A percentile compares a stretch with the other conserved stretches of the same genome.
phyloP scores from a whole-genome alignment of 768 basidiomycete species.

The Calvatia gigantea region DNA sequence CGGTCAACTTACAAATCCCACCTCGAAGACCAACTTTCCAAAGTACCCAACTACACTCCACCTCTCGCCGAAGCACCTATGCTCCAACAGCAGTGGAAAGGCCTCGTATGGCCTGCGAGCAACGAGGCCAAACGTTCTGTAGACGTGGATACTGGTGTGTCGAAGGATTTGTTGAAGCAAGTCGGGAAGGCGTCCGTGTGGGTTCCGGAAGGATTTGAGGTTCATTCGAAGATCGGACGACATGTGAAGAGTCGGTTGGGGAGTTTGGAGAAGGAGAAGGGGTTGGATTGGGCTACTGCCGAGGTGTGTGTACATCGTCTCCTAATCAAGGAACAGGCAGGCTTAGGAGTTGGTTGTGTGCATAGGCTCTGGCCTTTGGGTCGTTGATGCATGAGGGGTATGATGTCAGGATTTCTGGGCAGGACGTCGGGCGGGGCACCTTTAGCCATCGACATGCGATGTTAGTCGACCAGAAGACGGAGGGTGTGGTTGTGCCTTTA shows the following conservation, averaged over 20 bases:
- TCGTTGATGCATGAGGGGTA: constrained; percentile 78
- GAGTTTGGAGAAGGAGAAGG: constrained; percentile 62
- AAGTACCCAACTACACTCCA: constrained; percentile 28
- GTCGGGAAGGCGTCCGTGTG: constrained; percentile 70
- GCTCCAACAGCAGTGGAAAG: constrained; percentile 67
- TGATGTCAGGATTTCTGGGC: constrained; percentile 87
- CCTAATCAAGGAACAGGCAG: background rate
- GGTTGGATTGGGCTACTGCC: constrained; percentile 87
- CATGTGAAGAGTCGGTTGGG: constrained; percentile 78
- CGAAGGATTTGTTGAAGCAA: constrained; percentile 41
- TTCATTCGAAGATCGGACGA: constrained; percentile 74
- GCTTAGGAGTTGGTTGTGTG: background rate
- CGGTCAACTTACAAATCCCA: constrained; percentile 57
- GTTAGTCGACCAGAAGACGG: constrained; percentile 85
- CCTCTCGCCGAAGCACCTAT: constrained; percentile 44
- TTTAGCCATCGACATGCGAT: constrained; percentile 91
- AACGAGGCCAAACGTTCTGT: constrained; percentile 36
- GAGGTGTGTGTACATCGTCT: constrained; percentile 51
- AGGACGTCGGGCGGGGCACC: constrained; percentile 89
- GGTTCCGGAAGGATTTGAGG: constrained; percentile 59
- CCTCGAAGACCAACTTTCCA: constrained; percentile 60
- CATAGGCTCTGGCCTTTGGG: constrained; percentile 82
- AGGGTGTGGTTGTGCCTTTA: constrained; percentile 75
- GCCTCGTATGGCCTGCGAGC: constrained; percentile 61
- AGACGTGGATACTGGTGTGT: constrained; percentile 68